These are phyloP conservation scores for Oenanthe sinensis DNA, from an alignment of 129 eudicot genomes.

Conservation along the genomic window DNA sequence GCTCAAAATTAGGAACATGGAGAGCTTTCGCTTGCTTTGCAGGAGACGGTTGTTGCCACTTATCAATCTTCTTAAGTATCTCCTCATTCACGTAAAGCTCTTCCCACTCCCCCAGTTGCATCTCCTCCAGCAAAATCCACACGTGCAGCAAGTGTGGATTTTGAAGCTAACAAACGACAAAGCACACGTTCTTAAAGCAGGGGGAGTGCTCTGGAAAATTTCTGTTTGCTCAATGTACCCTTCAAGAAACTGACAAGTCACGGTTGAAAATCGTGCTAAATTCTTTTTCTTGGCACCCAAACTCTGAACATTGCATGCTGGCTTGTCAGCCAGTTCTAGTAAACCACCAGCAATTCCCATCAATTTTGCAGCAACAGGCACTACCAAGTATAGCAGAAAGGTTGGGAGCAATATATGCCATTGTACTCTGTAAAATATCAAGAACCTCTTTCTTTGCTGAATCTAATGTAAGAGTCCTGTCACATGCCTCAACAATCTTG, in stretches of 20 bases:
- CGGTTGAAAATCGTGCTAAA: conserved; percentile 75
- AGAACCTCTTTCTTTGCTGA: conserved; percentile 73
- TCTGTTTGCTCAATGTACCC: conserved; percentile 89
- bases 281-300: conserved; percentile 75
- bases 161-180: conserved; percentile 81
- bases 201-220: conserved; percentile 84
- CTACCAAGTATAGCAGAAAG: conserved; percentile 79
- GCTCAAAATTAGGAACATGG: conserved; percentile 93
- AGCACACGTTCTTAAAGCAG: conserved; percentile 65
- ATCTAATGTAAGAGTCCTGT: conserved; percentile 67
- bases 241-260: conserved; percentile 67
- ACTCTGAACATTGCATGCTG: conserved; percentile 81
- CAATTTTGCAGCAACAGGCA: conserved; percentile 90
- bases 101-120: conserved; percentile 72
- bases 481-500: conserved; percentile 82
- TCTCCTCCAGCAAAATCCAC: conserved; percentile 86
- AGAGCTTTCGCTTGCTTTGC: conserved; percentile 96
- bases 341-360: conserved; percentile 90
- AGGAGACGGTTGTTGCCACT: conserved; percentile 97
- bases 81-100: conserved; percentile 61
- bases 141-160: conserved; percentile 83
- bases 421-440: conserved; percentile 74
- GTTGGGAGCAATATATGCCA: conserved; percentile 86
- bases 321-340: conserved; percentile 56
- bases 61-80: conserved; percentile 82